A percentile compares a stretch with the other conserved stretches of the same genome.
Evolutionary conservation across 2,329 filamentous ascomycete genomes (phyloP).

Genomic region (Fusarium sp.): DNA sequence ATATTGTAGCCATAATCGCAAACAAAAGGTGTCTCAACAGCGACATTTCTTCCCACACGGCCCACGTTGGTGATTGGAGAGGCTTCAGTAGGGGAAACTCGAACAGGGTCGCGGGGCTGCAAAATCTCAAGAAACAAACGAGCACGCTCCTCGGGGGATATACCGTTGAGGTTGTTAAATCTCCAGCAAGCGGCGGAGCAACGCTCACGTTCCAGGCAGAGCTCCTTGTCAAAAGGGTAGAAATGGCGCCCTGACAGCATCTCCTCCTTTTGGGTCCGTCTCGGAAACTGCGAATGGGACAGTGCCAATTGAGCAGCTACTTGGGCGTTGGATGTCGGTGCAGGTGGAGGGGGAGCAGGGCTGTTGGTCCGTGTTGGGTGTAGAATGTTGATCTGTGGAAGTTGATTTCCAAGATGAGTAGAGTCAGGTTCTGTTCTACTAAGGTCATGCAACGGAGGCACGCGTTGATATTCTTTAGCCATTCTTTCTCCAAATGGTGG

Average conservation of each 20-base stretch:
- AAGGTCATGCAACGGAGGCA: slow-evolving; percentile 71
- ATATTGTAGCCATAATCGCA: slow-evolving; percentile 99
- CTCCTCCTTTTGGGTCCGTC: slow-evolving; percentile 83
- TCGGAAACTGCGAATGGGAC: slow-evolving; percentile 65
- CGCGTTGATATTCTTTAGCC: slow-evolving; percentile 70
- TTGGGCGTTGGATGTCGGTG: slow-evolving; percentile 60
- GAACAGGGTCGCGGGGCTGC: slow-evolving; percentile 68
- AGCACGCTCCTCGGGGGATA: slow-evolving; percentile 75
- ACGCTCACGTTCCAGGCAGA: slow-evolving; percentile 85
- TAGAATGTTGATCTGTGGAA: slow-evolving; percentile 70
- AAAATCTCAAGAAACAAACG: slow-evolving; percentile 79
- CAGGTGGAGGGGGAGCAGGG: slow-evolving; percentile 56
- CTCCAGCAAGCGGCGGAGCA: slow-evolving; percentile 85
- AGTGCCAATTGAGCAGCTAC: slow-evolving; percentile 70
- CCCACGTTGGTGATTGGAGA: slow-evolving; percentile 67
- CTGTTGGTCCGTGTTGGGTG: slow-evolving; percentile 64
- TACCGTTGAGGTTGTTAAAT: slow-evolving; percentile 82
- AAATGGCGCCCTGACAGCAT: slow-evolving; percentile 88
- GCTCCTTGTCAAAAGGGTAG: slow-evolving; percentile 79
- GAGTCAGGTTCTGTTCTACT: slow-evolving; percentile 67
- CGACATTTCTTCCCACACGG: slow-evolving; percentile 77
- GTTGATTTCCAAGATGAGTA: slow-evolving; percentile 61
- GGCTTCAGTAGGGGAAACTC: slow-evolving; percentile 66
- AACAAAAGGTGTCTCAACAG: slow-evolving; percentile 88
- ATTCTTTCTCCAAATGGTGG: slow-evolving; percentile 61